These are phyloP conservation scores for Euphrasia arctica DNA, from an alignment of 305 asterid species.

Conservation along the genomic window DNA sequence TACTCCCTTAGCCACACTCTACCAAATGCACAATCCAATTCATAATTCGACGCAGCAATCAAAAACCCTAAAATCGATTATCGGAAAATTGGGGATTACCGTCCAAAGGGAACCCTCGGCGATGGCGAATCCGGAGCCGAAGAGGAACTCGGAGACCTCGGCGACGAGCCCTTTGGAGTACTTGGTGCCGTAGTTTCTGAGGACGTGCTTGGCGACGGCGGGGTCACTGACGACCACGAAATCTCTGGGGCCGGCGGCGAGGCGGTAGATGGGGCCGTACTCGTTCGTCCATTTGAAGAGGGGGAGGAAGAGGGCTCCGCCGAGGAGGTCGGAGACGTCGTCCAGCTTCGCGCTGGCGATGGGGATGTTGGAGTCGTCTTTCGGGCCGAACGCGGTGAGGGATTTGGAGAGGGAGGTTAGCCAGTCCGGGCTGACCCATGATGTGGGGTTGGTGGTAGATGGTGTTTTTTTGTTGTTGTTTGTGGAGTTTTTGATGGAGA, in stretches of 20 bases:
- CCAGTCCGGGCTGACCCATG: constrained; percentile 98
- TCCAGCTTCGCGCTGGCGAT: constrained; percentile 77
- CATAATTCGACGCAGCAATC: neutral
- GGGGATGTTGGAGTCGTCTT: constrained; percentile 89
- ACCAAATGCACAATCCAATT: neutral
- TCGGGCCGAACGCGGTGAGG: constrained; percentile 48
- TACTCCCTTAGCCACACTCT: neutral
- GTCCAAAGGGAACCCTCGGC: constrained; percentile 96
- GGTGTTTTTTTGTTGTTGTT: constrained; percentile 45
- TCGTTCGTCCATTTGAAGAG: constrained; percentile 90
- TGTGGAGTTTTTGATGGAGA: constrained; percentile 42
- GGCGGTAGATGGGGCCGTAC: constrained; percentile 80
- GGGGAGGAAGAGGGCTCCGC: constrained; percentile 89
- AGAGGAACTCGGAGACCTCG: constrained; percentile 92
- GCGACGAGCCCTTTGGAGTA: constrained; percentile 82
- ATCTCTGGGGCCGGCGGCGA: constrained; percentile 81
- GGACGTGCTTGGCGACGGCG: constrained; percentile 79
- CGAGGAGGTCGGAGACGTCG: constrained; percentile 83
- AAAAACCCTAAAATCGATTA: neutral
- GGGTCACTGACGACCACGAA: constrained; percentile 90
- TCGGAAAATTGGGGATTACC: neutral
- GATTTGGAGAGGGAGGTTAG: constrained; percentile 65
- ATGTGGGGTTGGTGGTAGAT: constrained; percentile 45
- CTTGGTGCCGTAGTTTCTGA: constrained; percentile 76
- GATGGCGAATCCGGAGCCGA: constrained; percentile 96